phyloP scores from a whole-genome alignment of 305 asterid genomes.

The Fraxinus nigra region DNA sequence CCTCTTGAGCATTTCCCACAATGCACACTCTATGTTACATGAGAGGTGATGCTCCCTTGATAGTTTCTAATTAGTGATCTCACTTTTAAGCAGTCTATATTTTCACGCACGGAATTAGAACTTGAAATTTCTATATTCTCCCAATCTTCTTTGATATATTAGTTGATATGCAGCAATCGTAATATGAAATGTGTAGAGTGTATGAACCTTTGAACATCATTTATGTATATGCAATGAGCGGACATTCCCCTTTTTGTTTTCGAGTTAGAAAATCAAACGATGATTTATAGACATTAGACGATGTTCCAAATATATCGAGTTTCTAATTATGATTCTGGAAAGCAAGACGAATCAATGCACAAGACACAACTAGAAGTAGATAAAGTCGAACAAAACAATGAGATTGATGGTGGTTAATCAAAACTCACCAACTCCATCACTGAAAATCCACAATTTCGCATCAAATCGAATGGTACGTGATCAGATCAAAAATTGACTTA shows the following conservation, averaged over 20 bases:
- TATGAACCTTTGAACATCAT: too few relatives aligned
- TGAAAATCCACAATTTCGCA: neutral
- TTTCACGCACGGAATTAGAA: too few relatives aligned
- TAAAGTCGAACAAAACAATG: slow-evolving; percentile 30
- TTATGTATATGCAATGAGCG: neutral
- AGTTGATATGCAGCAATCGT: too few relatives aligned
- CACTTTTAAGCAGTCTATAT: too few relatives aligned
- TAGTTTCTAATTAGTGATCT: too few relatives aligned
- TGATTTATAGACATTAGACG: neutral
- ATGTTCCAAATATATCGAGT: slow-evolving; percentile 30
- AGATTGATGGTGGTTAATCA: slow-evolving; percentile 8
- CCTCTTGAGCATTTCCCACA: too few relatives aligned
- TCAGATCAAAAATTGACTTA: slow-evolving; percentile 5
- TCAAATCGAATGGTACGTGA: slow-evolving; percentile 17
- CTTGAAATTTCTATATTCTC: too few relatives aligned
- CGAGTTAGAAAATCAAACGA: neutral
- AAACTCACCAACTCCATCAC: neutral
- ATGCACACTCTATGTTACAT: too few relatives aligned
- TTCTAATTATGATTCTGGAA: slow-evolving; percentile 20
- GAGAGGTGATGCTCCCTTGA: too few relatives aligned
- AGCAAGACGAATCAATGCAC: slow-evolving; percentile 30
- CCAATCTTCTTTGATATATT: too few relatives aligned
- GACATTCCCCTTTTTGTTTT: neutral
- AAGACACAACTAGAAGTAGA: slow-evolving; percentile 33
- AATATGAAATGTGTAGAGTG: too few relatives aligned